Conservation (phyloP, 2,329 filamentous ascomycete species). For the Cadophora gregata region DNA sequence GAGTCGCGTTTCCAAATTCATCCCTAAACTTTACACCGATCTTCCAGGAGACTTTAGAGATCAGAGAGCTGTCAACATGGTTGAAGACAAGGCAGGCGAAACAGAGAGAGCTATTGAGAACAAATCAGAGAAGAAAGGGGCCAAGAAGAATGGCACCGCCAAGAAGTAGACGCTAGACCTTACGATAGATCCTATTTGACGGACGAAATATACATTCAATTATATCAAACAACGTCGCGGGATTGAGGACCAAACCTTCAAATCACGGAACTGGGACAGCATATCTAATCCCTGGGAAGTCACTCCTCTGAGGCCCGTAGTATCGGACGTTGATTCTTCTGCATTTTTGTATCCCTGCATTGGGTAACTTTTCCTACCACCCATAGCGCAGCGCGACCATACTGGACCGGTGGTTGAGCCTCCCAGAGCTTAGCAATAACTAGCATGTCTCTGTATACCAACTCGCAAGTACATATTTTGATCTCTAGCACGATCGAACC, state of each 20-base stretch:
- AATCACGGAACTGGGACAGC: neutral
- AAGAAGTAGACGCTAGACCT: constrained; percentile 6
- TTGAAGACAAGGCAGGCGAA: constrained; percentile 29
- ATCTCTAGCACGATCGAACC: neutral
- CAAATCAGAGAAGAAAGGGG: neutral
- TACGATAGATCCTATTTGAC: neutral
- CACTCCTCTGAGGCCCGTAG: neutral
- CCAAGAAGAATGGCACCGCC: neutral
- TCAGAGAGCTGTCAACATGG: constrained; percentile 31
- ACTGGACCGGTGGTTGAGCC: neutral
- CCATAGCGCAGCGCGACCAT: neutral
- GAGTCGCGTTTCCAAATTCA: constrained; percentile 79
- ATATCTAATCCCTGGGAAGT: neutral
- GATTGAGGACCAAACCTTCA: neutral
- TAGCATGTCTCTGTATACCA: neutral
- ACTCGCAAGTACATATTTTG: too few relatives aligned
- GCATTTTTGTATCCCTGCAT: neutral
- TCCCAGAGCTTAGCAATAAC: neutral
- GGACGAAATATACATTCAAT: neutral
- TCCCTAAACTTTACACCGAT: constrained; percentile 58
- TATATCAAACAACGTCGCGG: neutral
- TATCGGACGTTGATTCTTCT: neutral
- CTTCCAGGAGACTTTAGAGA: constrained; percentile 41
- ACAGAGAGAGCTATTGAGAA: constrained; percentile 13
- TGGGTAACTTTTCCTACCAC: neutral